Evolutionary conservation across 805 yeast genomes (phyloP).

Genomic region (Blastobotrys americana): DNA sequence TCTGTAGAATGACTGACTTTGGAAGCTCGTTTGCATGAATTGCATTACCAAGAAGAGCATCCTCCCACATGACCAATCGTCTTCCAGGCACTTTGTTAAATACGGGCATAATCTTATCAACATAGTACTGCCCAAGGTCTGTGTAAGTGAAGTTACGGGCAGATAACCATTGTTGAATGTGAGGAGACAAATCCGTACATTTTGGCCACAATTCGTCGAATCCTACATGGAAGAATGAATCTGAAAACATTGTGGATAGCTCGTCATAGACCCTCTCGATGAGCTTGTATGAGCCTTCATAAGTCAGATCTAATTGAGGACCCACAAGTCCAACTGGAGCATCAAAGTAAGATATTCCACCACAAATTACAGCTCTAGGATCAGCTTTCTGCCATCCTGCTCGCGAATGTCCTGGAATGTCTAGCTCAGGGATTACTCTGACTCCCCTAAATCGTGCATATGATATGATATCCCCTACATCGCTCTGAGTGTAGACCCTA

Average conservation of each 20-base stretch:
- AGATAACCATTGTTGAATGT: slow-evolving; percentile 28
- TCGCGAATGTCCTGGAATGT: slow-evolving; percentile 35
- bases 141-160: slow-evolving; percentile 22
- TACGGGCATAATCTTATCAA: slow-evolving; percentile 31
- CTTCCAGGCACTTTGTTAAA: slow-evolving; percentile 22
- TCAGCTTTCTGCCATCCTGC: slow-evolving; percentile 33
- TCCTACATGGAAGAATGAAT: slow-evolving; percentile 35
- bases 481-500: slow-evolving; percentile 27
- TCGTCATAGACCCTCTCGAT: slow-evolving; percentile 32
- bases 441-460: slow-evolving; percentile 32
- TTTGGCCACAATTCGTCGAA: slow-evolving; percentile 30
- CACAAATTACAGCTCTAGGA: slow-evolving; percentile 28
- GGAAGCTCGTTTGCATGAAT: slow-evolving; percentile 26
- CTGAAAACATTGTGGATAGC: slow-evolving; percentile 27
- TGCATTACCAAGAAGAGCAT: slow-evolving; percentile 21
- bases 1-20: slow-evolving; percentile 30
- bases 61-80: slow-evolving; percentile 36
- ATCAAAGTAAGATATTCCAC: slow-evolving; percentile 8
- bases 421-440: slow-evolving; percentile 35
- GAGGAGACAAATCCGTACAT: slow-evolving; percentile 29
- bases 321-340: slow-evolving; percentile 28
- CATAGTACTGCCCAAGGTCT: slow-evolving; percentile 30
- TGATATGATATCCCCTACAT: slow-evolving; percentile 25
- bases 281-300: slow-evolving; percentile 28
- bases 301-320: slow-evolving; percentile 33